These are phyloP conservation scores for Rhodomyrtus psidioides DNA, from an alignment of 441 rosid species.

Conservation along the genomic window DNA sequence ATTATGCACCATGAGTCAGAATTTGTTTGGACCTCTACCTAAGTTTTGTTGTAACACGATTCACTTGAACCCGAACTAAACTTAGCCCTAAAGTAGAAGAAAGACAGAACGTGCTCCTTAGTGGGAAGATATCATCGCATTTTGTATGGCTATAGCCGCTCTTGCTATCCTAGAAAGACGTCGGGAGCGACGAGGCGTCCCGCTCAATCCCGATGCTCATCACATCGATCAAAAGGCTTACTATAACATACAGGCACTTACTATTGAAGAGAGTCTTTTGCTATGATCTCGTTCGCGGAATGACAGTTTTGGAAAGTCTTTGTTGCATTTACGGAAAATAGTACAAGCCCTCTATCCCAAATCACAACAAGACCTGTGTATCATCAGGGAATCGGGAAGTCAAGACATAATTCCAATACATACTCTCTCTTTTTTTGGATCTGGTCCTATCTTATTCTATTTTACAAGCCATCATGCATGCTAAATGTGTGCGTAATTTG, in stretches of 20 bases:
- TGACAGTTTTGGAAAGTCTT: background rate
- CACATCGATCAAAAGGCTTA: background rate
- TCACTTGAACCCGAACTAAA: background rate
- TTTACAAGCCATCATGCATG: too few relatives aligned
- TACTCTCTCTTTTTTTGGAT: too few relatives aligned
- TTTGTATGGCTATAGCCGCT: background rate
- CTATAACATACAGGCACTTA: background rate
- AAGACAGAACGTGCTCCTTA: background rate
- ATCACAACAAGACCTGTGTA: background rate
- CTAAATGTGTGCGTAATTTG: too few relatives aligned
- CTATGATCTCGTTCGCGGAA: background rate
- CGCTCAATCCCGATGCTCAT: background rate
- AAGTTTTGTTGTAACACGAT: background rate
- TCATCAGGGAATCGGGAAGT: background rate
- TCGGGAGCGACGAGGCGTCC: background rate
- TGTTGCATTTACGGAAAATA: background rate
- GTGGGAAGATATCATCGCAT: background rate
- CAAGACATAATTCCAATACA: too few relatives aligned
- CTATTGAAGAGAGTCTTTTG: background rate
- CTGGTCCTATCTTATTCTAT: too few relatives aligned
- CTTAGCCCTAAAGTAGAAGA: background rate
- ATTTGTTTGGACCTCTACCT: background rate
- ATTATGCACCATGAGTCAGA: too few relatives aligned
- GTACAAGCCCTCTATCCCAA: background rate
- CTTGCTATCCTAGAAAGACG: background rate